Evolutionary conservation across 1,284 basidiomycete species (phyloP).

Genomic region (Leccinum angustisporum): DNA sequence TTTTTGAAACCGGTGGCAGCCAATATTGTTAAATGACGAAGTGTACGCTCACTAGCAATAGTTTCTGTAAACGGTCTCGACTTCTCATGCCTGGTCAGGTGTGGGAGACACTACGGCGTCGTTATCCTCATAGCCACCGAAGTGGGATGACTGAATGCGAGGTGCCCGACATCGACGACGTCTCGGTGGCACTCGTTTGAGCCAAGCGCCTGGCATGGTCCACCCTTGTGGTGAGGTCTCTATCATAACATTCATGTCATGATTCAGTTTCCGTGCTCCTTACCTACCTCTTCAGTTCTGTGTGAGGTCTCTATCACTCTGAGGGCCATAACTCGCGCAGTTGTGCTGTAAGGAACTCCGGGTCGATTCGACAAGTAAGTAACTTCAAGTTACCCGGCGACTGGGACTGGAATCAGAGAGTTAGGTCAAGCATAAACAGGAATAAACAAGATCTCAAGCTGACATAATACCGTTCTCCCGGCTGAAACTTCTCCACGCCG

Average conservation of each 20-base stretch:
- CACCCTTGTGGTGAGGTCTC: constrained; percentile 3
- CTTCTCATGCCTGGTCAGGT: not conserved
- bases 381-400: too few species aligned
- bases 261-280: not conserved
- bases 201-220: not conserved
- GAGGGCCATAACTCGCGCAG: not conserved
- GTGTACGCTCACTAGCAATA: constrained; percentile 1
- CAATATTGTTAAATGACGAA: not conserved
- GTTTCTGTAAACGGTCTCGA: constrained; percentile 2
- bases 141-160: not conserved
- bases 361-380: not conserved
- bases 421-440: not conserved
- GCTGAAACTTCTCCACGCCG: not conserved
- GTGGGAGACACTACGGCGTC: constrained; percentile 1
- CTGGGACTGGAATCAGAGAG: too few species aligned
- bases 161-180: not conserved
- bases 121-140: not conserved
- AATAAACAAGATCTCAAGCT: not conserved
- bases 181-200: constrained; percentile 1
- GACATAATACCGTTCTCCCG: not conserved
- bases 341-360: not conserved
- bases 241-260: not conserved
- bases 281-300: not conserved
- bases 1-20: not conserved
- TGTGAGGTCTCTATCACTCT: not conserved